A percentile compares a stretch with the other conserved stretches of the same genome.
Evolutionary conservation across 331 rosid species (phyloP).

Genomic region (Saraca asoca): DNA sequence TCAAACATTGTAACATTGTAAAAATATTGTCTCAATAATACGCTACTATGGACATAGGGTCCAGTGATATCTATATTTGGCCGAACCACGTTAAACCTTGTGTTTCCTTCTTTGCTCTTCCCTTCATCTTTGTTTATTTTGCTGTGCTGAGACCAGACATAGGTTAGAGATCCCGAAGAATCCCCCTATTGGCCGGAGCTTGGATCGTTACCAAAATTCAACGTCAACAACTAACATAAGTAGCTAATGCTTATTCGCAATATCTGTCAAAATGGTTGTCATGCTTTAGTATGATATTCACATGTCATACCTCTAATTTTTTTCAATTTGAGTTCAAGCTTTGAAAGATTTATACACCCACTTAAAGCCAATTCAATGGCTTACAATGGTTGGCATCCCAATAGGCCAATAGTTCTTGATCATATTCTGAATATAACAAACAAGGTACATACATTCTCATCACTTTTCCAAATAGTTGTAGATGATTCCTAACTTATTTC

Average conservation of each 20-base stretch:
- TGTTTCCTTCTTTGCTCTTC: too few relatives aligned
- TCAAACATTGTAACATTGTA: too few relatives aligned
- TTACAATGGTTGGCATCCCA: constrained; percentile 64
- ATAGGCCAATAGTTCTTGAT: constrained; percentile 66
- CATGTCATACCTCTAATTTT: constrained; percentile 17
- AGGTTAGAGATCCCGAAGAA: too few relatives aligned
- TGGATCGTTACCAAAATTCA: too few relatives aligned
- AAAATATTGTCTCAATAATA: too few relatives aligned
- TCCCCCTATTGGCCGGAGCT: too few relatives aligned
- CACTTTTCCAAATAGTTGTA: background rate
- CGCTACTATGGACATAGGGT: too few relatives aligned
- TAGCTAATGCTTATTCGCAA: background rate
- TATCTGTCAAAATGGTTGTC: background rate
- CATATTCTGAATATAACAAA: constrained; percentile 61
- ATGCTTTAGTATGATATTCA: background rate
- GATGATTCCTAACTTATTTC: constrained; percentile 12
- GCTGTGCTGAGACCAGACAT: too few relatives aligned
- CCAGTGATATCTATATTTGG: too few relatives aligned
- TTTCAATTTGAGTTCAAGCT: constrained; percentile 45
- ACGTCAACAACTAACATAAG: too few relatives aligned
- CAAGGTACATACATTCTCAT: constrained; percentile 39
- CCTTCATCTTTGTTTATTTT: too few relatives aligned
- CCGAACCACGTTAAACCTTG: too few relatives aligned
- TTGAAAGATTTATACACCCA: constrained; percentile 54
- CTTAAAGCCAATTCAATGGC: constrained; percentile 56